Conservation (phyloP, 2,329 filamentous ascomycete species). For the Anthostomella pinea region DNA sequence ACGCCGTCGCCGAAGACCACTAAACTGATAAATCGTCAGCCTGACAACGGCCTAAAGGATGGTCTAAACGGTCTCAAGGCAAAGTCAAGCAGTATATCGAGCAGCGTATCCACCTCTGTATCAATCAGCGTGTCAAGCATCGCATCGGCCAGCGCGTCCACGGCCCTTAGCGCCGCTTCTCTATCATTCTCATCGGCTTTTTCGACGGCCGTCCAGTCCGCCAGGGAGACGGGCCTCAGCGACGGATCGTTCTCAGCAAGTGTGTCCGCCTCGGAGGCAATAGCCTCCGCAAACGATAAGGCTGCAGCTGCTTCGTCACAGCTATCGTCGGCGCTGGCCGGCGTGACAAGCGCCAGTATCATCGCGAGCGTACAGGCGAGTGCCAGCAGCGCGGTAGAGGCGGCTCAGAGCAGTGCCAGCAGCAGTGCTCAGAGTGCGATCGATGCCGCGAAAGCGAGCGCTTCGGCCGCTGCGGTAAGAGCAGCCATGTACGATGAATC, state of each 20-base stretch:
- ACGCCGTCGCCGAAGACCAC: not conserved
- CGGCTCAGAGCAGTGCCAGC: constrained; percentile 6
- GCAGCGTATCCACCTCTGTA: constrained; percentile 1
- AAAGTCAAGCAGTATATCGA: constrained; percentile 5
- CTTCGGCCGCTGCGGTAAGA: constrained; percentile 12
- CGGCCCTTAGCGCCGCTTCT: too few species aligned
- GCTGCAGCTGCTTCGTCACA: constrained; percentile 1
- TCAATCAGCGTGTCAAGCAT: constrained; percentile 3
- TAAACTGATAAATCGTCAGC: not conserved
- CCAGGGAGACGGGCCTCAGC: constrained; percentile 1
- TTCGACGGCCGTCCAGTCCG: constrained; percentile 1
- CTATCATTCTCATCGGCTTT: constrained; percentile 4
- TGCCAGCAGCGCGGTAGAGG: constrained; percentile 5
- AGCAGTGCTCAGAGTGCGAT: constrained; percentile 8
- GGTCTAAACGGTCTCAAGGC: too few species aligned
- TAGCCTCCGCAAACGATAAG: constrained; percentile 5
- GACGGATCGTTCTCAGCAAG: constrained; percentile 2
- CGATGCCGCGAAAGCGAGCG: constrained; percentile 5
- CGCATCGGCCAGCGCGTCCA: too few species aligned
- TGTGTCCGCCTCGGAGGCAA: not conserved
- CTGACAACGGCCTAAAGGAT: too few species aligned
- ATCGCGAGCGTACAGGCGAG: constrained; percentile 6
- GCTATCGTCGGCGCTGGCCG: constrained; percentile 1
- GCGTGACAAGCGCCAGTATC: constrained; percentile 3
- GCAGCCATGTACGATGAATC: not conserved